phyloP scores from a whole-genome alignment of 1,284 basidiomycete species.

The Marasmius oreades region DNA sequence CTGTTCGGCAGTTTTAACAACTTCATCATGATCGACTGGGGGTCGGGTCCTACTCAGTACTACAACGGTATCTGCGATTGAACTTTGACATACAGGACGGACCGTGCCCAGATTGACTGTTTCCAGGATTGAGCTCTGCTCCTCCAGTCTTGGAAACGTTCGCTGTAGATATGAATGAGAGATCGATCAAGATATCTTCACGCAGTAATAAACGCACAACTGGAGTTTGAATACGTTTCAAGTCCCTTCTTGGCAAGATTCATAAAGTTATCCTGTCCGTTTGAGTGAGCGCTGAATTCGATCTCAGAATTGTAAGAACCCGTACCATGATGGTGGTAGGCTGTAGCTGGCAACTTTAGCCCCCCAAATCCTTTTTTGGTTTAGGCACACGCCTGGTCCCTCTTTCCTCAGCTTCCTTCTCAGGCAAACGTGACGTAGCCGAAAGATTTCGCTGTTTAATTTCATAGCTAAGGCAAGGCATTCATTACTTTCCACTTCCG shows the following conservation, averaged over 20 bases:
- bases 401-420: too few relatives aligned
- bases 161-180: conserved; percentile 24
- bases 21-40: conserved; percentile 61
- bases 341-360: too few relatives aligned
- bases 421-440: neutral
- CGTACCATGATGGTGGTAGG: neutral
- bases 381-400: too few relatives aligned
- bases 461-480: too few relatives aligned
- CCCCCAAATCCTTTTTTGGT: too few relatives aligned
- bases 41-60: neutral
- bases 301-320: neutral
- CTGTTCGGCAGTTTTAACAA: conserved; percentile 43
- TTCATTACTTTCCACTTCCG: too few relatives aligned
- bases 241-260: conserved; percentile 65
- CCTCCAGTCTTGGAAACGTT: conserved; percentile 54
- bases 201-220: conserved; percentile 15
- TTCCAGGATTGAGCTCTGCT: conserved; percentile 54
- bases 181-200: neutral
- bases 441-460: too few relatives aligned
- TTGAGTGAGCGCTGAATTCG: too few relatives aligned
- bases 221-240: conserved; percentile 44
- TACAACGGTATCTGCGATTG: neutral
- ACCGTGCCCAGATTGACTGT: conserved; percentile 27
- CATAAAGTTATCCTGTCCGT: conserved; percentile 56
- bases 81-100: conserved; percentile 22